Evolutionary conservation across 2,329 filamentous ascomycete genomes (phyloP), one percentile per base, ranked within the genome.

Genomic region (Escovopsis weberi): DNA sequence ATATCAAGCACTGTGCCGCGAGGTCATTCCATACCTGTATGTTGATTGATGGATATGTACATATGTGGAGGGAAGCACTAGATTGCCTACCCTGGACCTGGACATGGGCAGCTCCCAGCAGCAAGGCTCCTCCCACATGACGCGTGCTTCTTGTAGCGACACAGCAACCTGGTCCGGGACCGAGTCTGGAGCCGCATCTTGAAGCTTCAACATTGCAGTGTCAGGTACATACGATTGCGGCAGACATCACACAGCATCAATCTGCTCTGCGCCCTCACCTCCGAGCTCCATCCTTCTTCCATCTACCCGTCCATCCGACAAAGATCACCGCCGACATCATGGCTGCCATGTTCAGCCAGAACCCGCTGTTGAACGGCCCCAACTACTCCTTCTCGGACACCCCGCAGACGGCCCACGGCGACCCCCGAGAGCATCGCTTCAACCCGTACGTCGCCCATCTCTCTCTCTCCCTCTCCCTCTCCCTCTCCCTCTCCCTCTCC

Each of bases 381-480:
- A 80, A 75, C 68, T 82, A 82, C 65, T 78, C 76, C 48, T 76
- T 80, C 65, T 74, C 70, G 53, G 75, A 81, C 55, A 63, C 69
- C 42, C 75, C 76, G 57, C 69, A 67, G 58, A 62, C 62, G 48
- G 62, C 66, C 47, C 59, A 65, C 37, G 74, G 72, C 50, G 73
- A 75, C 56, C 68, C 70, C 47, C 71, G 74, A 53, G 67, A 91
- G 69, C 88, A 93, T 66, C 78, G 80, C 54, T 95, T 95, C 69
- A 88, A 94, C 67, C 88, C 89, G 88, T 94, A 75, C 57, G 83
- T 40, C 36, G 18, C 12, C 38, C 4, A 19, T 40, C 33, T 34
- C 26, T 15, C 30, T 23, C 23, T 23, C 23, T 23, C 23, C 2
- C 23, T 23, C 23, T 18, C n/a, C 11, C 15, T 15, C 15, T 10